Evolutionary conservation across 2,329 filamentous ascomycete genomes (phyloP).

Genomic region (Byssochlamys sp.): DNA sequence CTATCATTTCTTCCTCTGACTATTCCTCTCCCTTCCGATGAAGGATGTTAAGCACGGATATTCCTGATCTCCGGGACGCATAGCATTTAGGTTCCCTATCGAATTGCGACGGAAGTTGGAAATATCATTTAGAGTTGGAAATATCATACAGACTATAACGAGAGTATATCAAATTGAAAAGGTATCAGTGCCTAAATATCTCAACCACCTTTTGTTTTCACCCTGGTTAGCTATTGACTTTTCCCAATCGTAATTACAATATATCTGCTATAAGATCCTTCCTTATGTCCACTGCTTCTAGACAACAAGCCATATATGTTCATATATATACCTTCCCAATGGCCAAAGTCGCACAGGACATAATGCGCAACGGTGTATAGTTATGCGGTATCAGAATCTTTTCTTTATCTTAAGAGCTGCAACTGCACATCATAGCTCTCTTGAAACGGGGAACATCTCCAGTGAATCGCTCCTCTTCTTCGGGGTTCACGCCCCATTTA

Average conservation of each 20-base stretch:
- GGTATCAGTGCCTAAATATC: background rate
- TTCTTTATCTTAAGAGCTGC: slow-evolving; percentile 57
- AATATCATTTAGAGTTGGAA: background rate
- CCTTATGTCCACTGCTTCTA: no score
- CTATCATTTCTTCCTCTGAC: background rate
- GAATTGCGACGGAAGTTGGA: background rate
- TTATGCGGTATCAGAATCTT: background rate
- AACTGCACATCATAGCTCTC: slow-evolving; percentile 86
- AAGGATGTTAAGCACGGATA: background rate
- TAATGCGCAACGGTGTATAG: background rate
- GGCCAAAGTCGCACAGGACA: no score
- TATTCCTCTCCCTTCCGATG: background rate
- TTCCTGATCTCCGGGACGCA: background rate
- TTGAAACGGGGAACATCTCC: slow-evolving; percentile 71
- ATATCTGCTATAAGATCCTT: background rate
- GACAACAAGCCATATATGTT: no score
- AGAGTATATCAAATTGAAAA: background rate
- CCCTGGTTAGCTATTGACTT: background rate
- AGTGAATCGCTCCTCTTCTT: slow-evolving; percentile 73
- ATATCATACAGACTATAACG: background rate
- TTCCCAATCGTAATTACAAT: background rate
- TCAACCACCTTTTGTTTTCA: background rate
- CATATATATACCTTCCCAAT: no score
- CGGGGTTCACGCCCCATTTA: slow-evolving; percentile 47
- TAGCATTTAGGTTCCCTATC: no score